These are phyloP conservation scores for Penicillium frequentans DNA, from an alignment of 2,329 filamentous ascomycete species.

Conservation along the genomic window DNA sequence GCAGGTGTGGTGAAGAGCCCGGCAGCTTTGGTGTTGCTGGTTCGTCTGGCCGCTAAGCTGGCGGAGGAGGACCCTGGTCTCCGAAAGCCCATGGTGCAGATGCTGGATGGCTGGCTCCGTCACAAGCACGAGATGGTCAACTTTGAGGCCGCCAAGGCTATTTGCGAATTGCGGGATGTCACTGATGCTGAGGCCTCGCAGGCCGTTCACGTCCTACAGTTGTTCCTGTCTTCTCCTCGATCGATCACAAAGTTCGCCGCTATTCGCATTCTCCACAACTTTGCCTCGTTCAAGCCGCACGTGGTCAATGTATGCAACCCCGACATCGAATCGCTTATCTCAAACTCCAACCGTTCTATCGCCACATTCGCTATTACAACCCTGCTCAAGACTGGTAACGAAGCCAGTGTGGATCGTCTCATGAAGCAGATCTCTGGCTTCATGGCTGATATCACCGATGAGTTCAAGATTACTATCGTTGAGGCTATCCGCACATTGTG, in stretches of 20 bases:
- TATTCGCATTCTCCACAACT: slow-evolving; percentile 92
- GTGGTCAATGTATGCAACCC: slow-evolving; percentile 93
- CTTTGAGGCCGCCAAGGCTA: slow-evolving; percentile 97
- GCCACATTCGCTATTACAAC: slow-evolving; percentile 98
- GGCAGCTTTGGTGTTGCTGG: slow-evolving; percentile 86
- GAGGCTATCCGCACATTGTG: slow-evolving; percentile 96
- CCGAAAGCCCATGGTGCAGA: slow-evolving; percentile 93
- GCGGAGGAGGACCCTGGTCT: slow-evolving; percentile 89
- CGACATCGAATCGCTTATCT: slow-evolving; percentile 95
- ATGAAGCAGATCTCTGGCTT: slow-evolving; percentile 99
- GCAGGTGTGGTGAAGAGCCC: slow-evolving; percentile 93
- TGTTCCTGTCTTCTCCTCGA: slow-evolving; percentile 93
- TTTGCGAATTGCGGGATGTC: slow-evolving; percentile 91
- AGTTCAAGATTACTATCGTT: slow-evolving; percentile 99
- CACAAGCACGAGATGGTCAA: slow-evolving; percentile 99
- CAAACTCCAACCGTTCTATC: slow-evolving; percentile 94
- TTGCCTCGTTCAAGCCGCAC: slow-evolving; percentile 93
- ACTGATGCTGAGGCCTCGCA: slow-evolving; percentile 88
- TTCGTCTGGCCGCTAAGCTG: slow-evolving; percentile 87
- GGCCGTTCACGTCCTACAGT: slow-evolving; percentile 90
- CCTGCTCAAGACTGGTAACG: slow-evolving; percentile 95
- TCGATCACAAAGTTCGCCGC: slow-evolving; percentile 97
- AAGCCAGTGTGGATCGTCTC: slow-evolving; percentile 90
- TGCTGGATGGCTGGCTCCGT: slow-evolving; percentile 92
- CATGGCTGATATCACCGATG: slow-evolving; percentile 98